These are phyloP conservation scores for Juglanconis sp. DNA, from an alignment of 2,329 filamentous ascomycete genomes.

Conservation along the genomic window DNA sequence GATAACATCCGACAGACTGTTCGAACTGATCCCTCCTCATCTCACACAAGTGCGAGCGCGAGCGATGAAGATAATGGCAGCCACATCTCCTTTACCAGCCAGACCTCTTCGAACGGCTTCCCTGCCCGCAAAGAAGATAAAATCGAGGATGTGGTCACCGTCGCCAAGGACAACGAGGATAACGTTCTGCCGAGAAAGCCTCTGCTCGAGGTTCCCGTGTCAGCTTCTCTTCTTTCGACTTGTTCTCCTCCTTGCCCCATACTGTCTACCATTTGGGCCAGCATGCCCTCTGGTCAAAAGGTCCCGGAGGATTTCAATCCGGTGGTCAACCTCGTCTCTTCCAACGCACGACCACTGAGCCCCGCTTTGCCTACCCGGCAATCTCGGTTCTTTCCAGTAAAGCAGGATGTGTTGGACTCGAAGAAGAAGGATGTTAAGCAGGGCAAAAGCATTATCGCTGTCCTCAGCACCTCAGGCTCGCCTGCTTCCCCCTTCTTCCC, in stretches of 20 bases:
- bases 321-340: neutral
- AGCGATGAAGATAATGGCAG: neutral
- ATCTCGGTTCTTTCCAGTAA: neutral
- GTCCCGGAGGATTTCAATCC: neutral
- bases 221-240: too few relatives aligned
- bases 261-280: neutral
- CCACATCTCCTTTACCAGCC: neutral
- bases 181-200: too few relatives aligned
- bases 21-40: too few relatives aligned
- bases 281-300: neutral
- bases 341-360: neutral
- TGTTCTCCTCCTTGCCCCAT: neutral
- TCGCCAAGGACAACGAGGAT: neutral
- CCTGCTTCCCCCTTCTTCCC: neutral
- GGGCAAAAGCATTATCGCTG: neutral
- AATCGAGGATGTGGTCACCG: neutral
- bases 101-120: neutral
- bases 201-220: too few relatives aligned
- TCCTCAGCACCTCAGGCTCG: neutral
- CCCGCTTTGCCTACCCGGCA: neutral
- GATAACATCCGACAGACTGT: too few relatives aligned
- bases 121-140: neutral
- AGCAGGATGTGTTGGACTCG: neutral
- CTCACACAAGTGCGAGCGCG: neutral
- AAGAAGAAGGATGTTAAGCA: too few relatives aligned